Conservation (phyloP, 1,139 yeast species). For the Schwanniomyces etchellsii region DNA sequence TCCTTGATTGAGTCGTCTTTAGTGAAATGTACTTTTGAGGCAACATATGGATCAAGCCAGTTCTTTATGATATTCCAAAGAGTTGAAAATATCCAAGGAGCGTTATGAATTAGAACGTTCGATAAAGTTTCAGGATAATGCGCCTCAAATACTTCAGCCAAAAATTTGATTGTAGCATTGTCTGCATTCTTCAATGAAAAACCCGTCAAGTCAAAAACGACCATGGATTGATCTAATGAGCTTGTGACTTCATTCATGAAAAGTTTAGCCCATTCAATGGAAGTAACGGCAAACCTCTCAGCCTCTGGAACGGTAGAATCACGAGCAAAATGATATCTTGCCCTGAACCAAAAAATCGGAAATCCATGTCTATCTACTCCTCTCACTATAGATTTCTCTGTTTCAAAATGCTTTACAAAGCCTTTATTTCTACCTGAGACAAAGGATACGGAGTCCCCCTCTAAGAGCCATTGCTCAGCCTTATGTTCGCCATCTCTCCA, state of each 20-base stretch:
- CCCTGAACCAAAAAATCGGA: slow-evolving; percentile 36
- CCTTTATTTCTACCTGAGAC: slow-evolving; percentile 27
- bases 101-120: slow-evolving; percentile 34
- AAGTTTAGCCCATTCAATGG: slow-evolving; percentile 38
- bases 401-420: slow-evolving; percentile 31
- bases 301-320: slow-evolving; percentile 35
- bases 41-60: slow-evolving; percentile 44
- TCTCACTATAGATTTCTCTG: slow-evolving; percentile 34
- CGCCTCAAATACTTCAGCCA: slow-evolving; percentile 42
- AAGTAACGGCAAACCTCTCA: slow-evolving; percentile 32
- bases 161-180: slow-evolving; percentile 37
- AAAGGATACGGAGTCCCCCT: slow-evolving; percentile 37
- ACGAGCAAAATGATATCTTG: slow-evolving; percentile 34
- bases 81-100: slow-evolving; percentile 47
- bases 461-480: slow-evolving; percentile 28
- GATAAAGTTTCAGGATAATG: slow-evolving; percentile 47
- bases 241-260: slow-evolving; percentile 30
- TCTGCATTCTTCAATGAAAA: slow-evolving; percentile 44
- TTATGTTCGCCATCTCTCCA: slow-evolving; percentile 31
- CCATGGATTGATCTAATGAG: slow-evolving; percentile 32
- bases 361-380: slow-evolving; percentile 35
- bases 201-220: slow-evolving; percentile 43
- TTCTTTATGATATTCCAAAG: slow-evolving; percentile 42
- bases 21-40: slow-evolving; percentile 40
- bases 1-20: slow-evolving; percentile 26